Evolutionary conservation across 1,284 basidiomycete genomes (phyloP), one percentile per base, ranked within the genome.

Genomic region (Chalciporus sp.): DNA sequence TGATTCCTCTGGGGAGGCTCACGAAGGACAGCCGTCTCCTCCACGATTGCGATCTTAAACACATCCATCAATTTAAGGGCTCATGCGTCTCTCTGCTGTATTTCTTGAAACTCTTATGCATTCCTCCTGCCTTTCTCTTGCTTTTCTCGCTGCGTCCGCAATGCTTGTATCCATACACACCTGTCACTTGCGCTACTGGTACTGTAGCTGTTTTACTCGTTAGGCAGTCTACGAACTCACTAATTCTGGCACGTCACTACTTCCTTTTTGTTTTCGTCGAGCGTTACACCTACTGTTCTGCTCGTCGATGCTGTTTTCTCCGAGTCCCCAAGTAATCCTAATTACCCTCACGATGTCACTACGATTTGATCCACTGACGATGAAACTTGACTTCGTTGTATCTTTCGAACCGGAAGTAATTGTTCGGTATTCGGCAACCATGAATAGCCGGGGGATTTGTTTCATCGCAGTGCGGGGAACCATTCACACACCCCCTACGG

Each of bases 161-260:
- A 57, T 28, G 56, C 59, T 52, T 67, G 65, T 67, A 70, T 68
- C 67, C 58, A 56, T 67, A 70, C 49, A 53, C 45, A 45, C 47
- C 65, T 61, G 52, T 46, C 40, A 68, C 46, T 27, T 39, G 11
- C 43, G 53, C 62, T 66, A 66, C 63, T 54, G 52, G 60, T 66
- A 66, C 63, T 54, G 54, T 69, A 58, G 73, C 57, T 69, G 81
- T 62, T 75, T 74, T 63, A 78, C 78, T 58, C 60, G 69, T 58
- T 72, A 47, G 58, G 68, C 61, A 64, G 58, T 61, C 64, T 61
- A 62, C 63, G 52, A 47, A 50, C 66, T 35, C 49, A 48, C 48
- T 67, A 67, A 67, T 67, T 56, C 51, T 54, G 50, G 43, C 47
- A 50, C 46, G 14, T 49, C 43, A 41, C 42, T 45, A 51, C 45